phyloP scores from a whole-genome alignment of 352 stramenopile genomes.

The Pythium apleroticum region DNA sequence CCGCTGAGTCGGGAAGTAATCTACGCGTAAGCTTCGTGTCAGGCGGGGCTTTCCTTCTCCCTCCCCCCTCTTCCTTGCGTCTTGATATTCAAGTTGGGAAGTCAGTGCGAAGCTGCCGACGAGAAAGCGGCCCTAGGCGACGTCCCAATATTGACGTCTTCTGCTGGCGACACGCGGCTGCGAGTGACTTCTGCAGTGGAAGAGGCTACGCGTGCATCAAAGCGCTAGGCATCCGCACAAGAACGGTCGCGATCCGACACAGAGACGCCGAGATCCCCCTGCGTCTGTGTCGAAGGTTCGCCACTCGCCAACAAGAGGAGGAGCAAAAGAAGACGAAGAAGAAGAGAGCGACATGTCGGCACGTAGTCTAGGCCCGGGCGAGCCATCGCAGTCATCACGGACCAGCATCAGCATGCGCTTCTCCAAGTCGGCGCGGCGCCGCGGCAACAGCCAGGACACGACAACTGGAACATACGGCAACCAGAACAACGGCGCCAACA shows the following conservation, averaged over 20 bases:
- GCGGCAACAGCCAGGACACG: slow-evolving; percentile 68
- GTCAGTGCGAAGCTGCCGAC: slow-evolving; percentile 21
- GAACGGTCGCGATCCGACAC: neutral
- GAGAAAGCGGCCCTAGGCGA: slow-evolving; percentile 1
- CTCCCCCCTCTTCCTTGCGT: slow-evolving; percentile 2
- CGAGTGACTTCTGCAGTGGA: neutral
- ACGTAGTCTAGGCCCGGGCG: slow-evolving; percentile 24
- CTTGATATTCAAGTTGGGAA: slow-evolving; percentile 35
- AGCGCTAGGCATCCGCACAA: neutral
- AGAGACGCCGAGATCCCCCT: neutral
- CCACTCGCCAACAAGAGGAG: neutral
- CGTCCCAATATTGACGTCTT: neutral
- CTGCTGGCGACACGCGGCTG: slow-evolving; percentile 3
- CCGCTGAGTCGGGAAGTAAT: slow-evolving; percentile 4
- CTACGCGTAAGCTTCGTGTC: slow-evolving; percentile 10
- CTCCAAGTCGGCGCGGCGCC: slow-evolving; percentile 55
- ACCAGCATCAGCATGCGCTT: slow-evolving; percentile 66
- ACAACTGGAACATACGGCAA: slow-evolving; percentile 33
- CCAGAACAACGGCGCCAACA: slow-evolving; percentile 24
- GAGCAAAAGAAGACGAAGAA: no score
- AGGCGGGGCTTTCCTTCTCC: slow-evolving; percentile 6
- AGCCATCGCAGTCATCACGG: slow-evolving; percentile 24
- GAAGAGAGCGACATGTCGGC: slow-evolving; percentile 16
- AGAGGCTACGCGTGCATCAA: slow-evolving; percentile 4
- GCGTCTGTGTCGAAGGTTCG: neutral